These are phyloP conservation scores for Lichina pygmaea DNA, from an alignment of 495 filamentous ascomycete species.

Conservation along the genomic window DNA sequence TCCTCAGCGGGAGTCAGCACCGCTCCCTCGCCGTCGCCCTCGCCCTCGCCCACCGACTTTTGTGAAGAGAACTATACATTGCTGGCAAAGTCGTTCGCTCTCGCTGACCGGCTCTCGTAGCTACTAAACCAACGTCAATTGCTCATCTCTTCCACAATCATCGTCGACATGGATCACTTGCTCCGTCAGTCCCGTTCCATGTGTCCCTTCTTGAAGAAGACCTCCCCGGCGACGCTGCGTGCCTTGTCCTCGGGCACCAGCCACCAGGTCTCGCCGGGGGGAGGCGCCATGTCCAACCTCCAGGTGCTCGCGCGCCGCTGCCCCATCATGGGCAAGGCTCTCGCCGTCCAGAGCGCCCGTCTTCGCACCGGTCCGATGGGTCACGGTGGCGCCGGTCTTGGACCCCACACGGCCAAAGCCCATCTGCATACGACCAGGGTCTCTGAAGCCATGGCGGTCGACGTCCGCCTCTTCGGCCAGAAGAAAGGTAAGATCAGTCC, in stretches of 20 bases:
- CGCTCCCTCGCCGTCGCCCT: too few species aligned
- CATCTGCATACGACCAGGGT: constrained; percentile 53
- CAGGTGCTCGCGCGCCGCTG: constrained; percentile 85
- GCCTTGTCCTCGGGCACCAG: constrained; percentile 59
- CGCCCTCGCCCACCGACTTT: too few species aligned
- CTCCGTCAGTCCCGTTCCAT: constrained; percentile 81
- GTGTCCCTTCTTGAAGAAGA: constrained; percentile 92
- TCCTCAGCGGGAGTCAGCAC: too few species aligned
- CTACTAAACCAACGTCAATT: too few species aligned
- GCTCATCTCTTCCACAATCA: not conserved
- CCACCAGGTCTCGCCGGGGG: constrained; percentile 39
- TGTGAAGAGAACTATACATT: too few species aligned
- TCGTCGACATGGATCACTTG: constrained; percentile 56
- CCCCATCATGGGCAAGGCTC: constrained; percentile 94
- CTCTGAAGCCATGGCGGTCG: constrained; percentile 45
- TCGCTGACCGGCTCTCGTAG: not conserved
- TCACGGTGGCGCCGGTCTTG: constrained; percentile 19
- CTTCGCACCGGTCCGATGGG: constrained; percentile 15
- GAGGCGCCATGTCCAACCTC: constrained; percentile 87
- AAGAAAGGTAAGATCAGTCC: constrained; percentile 10
- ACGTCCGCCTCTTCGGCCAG: constrained; percentile 28
- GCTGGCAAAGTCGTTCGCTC: not conserved
- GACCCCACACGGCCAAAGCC: constrained; percentile 24
- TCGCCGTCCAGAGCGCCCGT: constrained; percentile 62
- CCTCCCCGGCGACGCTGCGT: constrained; percentile 67